Percentiles rank a stretch among this genome's conserved stretches.
phyloP scores from a whole-genome alignment of 106 monocot species.

The Narthecium ossifragum region DNA sequence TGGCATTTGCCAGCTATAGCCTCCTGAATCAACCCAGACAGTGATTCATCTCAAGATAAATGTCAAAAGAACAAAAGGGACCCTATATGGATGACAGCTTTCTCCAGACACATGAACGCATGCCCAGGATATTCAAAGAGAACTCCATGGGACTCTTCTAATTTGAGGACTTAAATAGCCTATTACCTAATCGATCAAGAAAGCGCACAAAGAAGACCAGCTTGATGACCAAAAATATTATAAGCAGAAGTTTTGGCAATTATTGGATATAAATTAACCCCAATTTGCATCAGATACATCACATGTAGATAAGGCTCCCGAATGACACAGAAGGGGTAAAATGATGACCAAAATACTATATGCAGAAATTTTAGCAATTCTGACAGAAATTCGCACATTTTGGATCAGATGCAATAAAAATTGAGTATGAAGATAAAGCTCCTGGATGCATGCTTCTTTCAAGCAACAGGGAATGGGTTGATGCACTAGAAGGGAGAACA shows the following conservation, averaged over 20 bases:
- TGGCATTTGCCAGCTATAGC: conserved; percentile 51
- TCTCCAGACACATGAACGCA: not conserved
- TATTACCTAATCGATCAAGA: not conserved
- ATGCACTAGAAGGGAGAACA: not conserved
- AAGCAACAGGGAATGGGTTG: not conserved
- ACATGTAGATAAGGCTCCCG: no score
- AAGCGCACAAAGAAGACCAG: not conserved
- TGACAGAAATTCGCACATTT: not conserved
- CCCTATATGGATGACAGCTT: not conserved
- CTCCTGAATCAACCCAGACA: conserved; percentile 25
- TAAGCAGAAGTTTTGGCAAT: no score
- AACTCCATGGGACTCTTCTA: no score
- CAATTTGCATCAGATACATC: no score
- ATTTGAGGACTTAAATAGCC: no score
- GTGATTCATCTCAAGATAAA: not conserved
- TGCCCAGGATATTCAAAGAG: not conserved
- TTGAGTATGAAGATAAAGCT: not conserved
- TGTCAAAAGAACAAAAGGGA: not conserved
- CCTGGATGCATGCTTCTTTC: not conserved
- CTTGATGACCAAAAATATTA: no score
- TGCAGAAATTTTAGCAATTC: not conserved
- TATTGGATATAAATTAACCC: no score
- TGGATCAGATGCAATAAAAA: not conserved
- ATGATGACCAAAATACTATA: not conserved
- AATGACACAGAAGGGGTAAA: not conserved